Evolutionary conservation across 306 rosid species (phyloP).

Genomic region (Trifolium dubium): DNA sequence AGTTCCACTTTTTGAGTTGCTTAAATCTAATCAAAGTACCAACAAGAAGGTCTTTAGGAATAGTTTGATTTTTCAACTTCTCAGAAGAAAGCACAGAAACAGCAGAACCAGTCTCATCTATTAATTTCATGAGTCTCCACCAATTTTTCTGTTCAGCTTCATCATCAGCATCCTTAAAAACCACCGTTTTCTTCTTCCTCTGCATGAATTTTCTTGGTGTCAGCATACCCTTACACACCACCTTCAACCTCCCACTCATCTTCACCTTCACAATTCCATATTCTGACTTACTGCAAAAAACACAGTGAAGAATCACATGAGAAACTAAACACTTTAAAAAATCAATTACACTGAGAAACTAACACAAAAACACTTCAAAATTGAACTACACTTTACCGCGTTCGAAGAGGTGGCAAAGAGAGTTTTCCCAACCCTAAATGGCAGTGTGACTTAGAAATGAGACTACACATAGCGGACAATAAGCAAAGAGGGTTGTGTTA

Average conservation of each 20-base stretch:
- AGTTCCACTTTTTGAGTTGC: constrained; percentile 84
- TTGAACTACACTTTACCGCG: constrained; percentile 22
- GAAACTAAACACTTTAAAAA: background rate
- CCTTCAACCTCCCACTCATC: constrained; percentile 58
- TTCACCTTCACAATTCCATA: constrained; percentile 50
- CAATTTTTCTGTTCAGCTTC: constrained; percentile 87
- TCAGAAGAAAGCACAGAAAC: constrained; percentile 68
- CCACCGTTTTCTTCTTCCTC: constrained; percentile 66
- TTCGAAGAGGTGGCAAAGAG: constrained; percentile 36
- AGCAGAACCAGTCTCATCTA: constrained; percentile 79
- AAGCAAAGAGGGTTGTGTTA: background rate
- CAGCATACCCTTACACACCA: constrained; percentile 79
- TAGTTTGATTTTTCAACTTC: constrained; percentile 48
- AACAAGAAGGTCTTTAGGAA: constrained; percentile 69
- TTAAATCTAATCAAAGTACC: constrained; percentile 91
- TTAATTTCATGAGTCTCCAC: constrained; percentile 82
- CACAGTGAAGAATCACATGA: background rate
- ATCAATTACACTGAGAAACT: background rate
- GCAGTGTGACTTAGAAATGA: constrained; percentile 49
- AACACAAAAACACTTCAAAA: background rate
- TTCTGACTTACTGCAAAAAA: constrained; percentile 53
- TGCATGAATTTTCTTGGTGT: constrained; percentile 79
- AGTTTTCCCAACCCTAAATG: constrained; percentile 45
- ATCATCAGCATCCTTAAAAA: constrained; percentile 73
- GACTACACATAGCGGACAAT: constrained; percentile 39